Conservation (phyloP, 2,329 filamentous ascomycete species). For the Chaetomiaceae sp. region DNA sequence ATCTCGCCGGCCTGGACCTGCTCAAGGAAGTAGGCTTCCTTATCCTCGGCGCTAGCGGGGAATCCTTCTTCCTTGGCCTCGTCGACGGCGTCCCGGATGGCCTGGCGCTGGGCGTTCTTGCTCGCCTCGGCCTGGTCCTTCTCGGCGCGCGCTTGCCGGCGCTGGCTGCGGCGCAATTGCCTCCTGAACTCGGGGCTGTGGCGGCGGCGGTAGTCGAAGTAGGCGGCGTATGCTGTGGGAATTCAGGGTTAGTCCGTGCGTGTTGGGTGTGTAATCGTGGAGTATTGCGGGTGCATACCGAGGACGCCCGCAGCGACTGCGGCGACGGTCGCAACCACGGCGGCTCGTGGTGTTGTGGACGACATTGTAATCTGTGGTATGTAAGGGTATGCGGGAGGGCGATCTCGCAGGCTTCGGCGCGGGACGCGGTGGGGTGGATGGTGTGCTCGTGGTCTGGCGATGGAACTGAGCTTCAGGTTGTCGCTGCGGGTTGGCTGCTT, state of each 20-base stretch:
- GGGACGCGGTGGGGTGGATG: not conserved
- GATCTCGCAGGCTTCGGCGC: not conserved
- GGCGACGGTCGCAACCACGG: conserved; percentile 56
- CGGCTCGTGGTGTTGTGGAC: conserved; percentile 49
- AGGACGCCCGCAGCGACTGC: conserved; percentile 56
- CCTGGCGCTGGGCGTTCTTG: conserved; percentile 62
- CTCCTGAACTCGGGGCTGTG: conserved; percentile 62
- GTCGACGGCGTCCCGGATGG: conserved; percentile 71
- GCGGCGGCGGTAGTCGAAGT: conserved; percentile 65
- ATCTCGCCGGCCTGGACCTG: conserved; percentile 87
- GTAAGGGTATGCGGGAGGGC: too few species aligned
- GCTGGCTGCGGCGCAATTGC: conserved; percentile 68
- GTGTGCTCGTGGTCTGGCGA: not conserved
- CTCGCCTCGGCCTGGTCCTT: conserved; percentile 68
- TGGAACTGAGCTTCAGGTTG: not conserved
- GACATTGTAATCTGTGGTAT: conserved; percentile 45
- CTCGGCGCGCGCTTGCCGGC: conserved; percentile 64
- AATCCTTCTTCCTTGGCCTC: conserved; percentile 88
- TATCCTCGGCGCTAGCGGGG: conserved; percentile 84
- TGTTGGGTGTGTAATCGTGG: not conserved
- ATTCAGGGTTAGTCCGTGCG: not conserved
- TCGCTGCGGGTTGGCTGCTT: too few species aligned
- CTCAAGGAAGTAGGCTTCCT: conserved; percentile 94
- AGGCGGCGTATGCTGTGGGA: conserved; percentile 56
- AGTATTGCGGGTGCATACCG: conserved; percentile 41